phyloP scores from a whole-genome alignment of 1,284 basidiomycete species.

The Ustilago hordei region DNA sequence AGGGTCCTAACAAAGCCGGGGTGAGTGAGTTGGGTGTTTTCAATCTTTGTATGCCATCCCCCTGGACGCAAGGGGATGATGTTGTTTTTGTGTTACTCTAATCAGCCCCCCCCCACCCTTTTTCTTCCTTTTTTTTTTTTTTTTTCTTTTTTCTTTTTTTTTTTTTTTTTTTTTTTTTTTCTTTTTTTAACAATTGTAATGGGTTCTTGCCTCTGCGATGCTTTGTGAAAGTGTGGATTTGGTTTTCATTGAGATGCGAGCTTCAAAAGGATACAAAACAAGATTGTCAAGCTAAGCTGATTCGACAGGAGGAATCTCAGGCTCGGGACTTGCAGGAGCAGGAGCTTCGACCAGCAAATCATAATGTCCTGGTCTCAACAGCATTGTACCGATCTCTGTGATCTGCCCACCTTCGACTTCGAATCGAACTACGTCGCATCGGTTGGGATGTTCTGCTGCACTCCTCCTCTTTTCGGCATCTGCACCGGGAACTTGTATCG shows the following conservation, averaged over 20 bases:
- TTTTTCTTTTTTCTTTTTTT: too few relatives aligned
- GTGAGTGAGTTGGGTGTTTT: too few relatives aligned
- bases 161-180: too few relatives aligned
- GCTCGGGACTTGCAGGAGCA: conserved; percentile 47
- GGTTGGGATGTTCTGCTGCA: conserved; percentile 33
- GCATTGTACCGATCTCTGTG: conserved; percentile 55
- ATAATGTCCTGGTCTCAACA: conserved; percentile 58
- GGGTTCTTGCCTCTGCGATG: too few relatives aligned
- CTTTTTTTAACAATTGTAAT: too few relatives aligned
- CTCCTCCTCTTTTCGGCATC: conserved; percentile 22
- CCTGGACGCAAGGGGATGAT: too few relatives aligned
- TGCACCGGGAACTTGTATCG: conserved; percentile 45
- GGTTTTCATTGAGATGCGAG: too few relatives aligned
- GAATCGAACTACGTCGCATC: conserved; percentile 62
- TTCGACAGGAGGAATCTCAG: conserved; percentile 45
- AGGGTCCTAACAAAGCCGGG: background rate
- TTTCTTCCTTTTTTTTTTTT: too few relatives aligned
- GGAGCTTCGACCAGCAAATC: conserved; percentile 58
- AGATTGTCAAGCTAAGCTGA: conserved; percentile 7
- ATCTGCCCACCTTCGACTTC: conserved; percentile 58
- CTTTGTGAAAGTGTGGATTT: too few relatives aligned
- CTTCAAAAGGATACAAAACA: background rate
- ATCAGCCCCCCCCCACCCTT: too few relatives aligned
- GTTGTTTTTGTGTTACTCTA: too few relatives aligned
- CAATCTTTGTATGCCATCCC: too few relatives aligned